phyloP scores from a whole-genome alignment of 768 basidiomycete species.

The Xanthoconium purpureum region DNA sequence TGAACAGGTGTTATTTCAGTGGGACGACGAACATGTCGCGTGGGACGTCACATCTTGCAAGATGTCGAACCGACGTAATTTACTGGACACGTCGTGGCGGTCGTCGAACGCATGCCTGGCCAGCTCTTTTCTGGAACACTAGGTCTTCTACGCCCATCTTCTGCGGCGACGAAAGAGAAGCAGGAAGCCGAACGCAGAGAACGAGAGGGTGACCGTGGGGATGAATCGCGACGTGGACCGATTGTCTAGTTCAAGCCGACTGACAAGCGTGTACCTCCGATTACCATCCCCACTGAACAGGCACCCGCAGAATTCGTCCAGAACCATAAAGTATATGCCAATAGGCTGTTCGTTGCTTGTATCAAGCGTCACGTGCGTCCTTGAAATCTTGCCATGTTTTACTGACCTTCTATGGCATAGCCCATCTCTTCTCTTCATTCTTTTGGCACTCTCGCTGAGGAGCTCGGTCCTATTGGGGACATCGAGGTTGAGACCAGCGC shows the following conservation, averaged over 20 bases:
- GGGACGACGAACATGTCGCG: too few relatives aligned
- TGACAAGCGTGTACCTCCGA: constrained; percentile 96
- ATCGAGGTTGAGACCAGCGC: constrained; percentile 98
- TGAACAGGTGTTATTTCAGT: too few relatives aligned
- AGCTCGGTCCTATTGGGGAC: constrained; percentile 97
- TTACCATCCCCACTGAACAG: constrained; percentile 98
- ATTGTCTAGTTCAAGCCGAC: constrained; percentile 99
- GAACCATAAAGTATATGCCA: constrained; percentile 84
- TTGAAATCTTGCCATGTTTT: constrained; percentile 5
- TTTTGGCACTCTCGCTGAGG: constrained; percentile 96
- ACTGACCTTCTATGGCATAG: constrained; percentile 37
- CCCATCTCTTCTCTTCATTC: constrained; percentile 97
- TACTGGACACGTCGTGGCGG: constrained; percentile 98
- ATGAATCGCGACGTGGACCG: constrained; percentile 73
- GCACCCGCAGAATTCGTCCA: constrained; percentile 97
- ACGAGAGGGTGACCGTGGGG: constrained; percentile 89
- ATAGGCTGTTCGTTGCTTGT: constrained; percentile 94
- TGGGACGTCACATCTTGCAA: too few relatives aligned
- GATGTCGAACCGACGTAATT: too few relatives aligned
- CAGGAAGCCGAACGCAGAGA: constrained; percentile 97
- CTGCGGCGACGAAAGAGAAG: constrained; percentile 97
- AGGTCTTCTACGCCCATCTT: constrained; percentile 91
- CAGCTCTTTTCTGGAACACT: constrained; percentile 98
- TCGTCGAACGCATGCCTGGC: constrained; percentile 98
- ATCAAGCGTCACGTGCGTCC: constrained; percentile 92